phyloP scores from a whole-genome alignment of 2,329 filamentous ascomycete genomes.

The Cladosporium sp. region DNA sequence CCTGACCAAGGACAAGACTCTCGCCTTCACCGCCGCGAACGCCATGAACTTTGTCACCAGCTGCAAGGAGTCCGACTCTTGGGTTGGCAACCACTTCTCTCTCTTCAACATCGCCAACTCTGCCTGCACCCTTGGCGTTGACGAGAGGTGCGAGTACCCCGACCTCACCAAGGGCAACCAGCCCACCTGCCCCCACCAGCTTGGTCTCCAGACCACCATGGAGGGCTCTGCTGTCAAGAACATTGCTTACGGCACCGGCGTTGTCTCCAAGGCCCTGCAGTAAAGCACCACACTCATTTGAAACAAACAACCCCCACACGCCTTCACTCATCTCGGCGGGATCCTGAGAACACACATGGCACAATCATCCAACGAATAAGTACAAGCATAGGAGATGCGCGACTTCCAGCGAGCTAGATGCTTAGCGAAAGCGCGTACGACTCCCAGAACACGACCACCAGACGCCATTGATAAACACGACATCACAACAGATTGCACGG shows the following conservation, averaged over 20 bases:
- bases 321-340: constrained; percentile 16
- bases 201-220: constrained; percentile 29
- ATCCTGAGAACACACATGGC: constrained; percentile 16
- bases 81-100: constrained; percentile 54
- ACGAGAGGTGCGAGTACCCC: constrained; percentile 31
- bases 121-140: constrained; percentile 33
- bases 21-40: constrained; percentile 58
- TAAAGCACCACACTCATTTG: constrained; percentile 17
- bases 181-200: constrained; percentile 30
- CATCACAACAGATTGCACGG: neutral
- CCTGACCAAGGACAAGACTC: constrained; percentile 44
- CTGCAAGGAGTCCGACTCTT: constrained; percentile 50
- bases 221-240: constrained; percentile 25
- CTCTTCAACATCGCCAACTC: constrained; percentile 53
- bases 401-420: constrained; percentile 16
- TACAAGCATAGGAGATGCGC: constrained; percentile 5
- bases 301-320: neutral
- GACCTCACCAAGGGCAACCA: constrained; percentile 34
- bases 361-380: constrained; percentile 1
- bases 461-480: constrained; percentile 18
- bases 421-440: constrained; percentile 7
- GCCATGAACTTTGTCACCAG: constrained; percentile 56
- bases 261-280: constrained; percentile 20
- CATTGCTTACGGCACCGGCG: constrained; percentile 32
- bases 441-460: constrained; percentile 1